Conservation (phyloP, 495 filamentous ascomycete genomes). For the Oleoguttula mirabilis region DNA sequence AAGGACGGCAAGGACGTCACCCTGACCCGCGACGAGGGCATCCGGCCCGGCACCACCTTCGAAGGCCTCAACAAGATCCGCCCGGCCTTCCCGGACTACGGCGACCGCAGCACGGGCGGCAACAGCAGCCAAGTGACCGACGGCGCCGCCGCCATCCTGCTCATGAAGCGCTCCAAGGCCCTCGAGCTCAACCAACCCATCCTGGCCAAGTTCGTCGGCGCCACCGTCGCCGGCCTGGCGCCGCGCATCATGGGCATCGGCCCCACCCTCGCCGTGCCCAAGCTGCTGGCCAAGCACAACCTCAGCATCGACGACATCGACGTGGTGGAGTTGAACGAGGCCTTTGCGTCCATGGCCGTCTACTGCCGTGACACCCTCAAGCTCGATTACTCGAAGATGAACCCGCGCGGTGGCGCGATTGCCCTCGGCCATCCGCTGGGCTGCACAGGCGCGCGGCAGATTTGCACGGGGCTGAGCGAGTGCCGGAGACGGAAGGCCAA, state of each 20-base stretch:
- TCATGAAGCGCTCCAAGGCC: slow-evolving; percentile 90
- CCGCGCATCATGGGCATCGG: slow-evolving; percentile 97
- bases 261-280: slow-evolving; percentile 85
- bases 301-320: slow-evolving; percentile 74
- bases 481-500: slow-evolving; percentile 42
- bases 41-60: slow-evolving; percentile 77
- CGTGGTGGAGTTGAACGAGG: slow-evolving; percentile 91
- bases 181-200: slow-evolving; percentile 82
- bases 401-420: slow-evolving; percentile 82
- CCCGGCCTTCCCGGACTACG: slow-evolving; percentile 81
- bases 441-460: slow-evolving; percentile 74
- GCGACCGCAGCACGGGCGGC: slow-evolving; percentile 80
- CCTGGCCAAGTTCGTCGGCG: slow-evolving; percentile 85
- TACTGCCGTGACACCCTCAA: slow-evolving; percentile 73
- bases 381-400: slow-evolving; percentile 75
- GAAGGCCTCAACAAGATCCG: slow-evolving; percentile 75
- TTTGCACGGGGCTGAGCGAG: slow-evolving; percentile 62
- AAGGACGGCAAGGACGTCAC: slow-evolving; percentile 64
- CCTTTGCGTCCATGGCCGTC: slow-evolving; percentile 93
- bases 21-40: slow-evolving; percentile 75
- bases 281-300: slow-evolving; percentile 71
- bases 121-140: slow-evolving; percentile 95
- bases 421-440: slow-evolving; percentile 89
- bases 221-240: slow-evolving; percentile 78
- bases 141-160: slow-evolving; percentile 76